phyloP scores from a whole-genome alignment of 805 yeast genomes.

The Brettanomyces naardenensis region DNA sequence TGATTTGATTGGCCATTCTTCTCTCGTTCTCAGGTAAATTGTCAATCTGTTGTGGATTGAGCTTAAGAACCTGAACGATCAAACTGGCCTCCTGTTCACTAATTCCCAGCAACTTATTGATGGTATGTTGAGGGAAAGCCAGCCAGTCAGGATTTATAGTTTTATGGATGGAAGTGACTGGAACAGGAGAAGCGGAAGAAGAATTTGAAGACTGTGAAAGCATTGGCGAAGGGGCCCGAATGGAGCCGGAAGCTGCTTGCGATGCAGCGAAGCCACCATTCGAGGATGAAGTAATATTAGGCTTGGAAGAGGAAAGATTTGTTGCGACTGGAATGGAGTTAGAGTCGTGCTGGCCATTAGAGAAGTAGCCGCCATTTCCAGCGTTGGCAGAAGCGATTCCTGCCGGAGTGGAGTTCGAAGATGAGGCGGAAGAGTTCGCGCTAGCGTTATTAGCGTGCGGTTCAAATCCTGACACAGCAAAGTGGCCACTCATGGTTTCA shows the following conservation, averaged over 20 bases:
- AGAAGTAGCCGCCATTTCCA: background rate
- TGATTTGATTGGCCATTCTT: constrained; percentile 45
- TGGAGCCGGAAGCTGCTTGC: background rate
- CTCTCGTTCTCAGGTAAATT: constrained; percentile 44
- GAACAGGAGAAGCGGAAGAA: constrained; percentile 10
- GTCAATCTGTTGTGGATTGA: constrained; percentile 42
- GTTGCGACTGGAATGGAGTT: background rate
- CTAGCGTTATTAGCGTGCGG: constrained; percentile 2
- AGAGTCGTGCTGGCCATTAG: background rate
- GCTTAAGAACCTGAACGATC: constrained; percentile 44
- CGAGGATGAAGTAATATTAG: background rate
- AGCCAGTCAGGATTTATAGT: constrained; percentile 36
- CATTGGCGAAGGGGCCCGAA: background rate
- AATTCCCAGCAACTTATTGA: constrained; percentile 40
- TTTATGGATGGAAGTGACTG: constrained; percentile 7
- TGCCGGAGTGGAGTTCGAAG: constrained; percentile 9
- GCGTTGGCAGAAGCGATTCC: background rate
- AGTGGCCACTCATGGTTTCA: constrained; percentile 33
- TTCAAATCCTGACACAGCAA: constrained; percentile 1
- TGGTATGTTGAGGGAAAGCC: constrained; percentile 39
- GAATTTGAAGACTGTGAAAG: constrained; percentile 11
- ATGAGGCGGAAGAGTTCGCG: constrained; percentile 3
- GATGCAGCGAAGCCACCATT: no score
- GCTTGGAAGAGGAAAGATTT: background rate
- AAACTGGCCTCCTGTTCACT: constrained; percentile 52